Conservation (phyloP, 768 basidiomycete species). For the Hortiboletus flavorubellus region DNA sequence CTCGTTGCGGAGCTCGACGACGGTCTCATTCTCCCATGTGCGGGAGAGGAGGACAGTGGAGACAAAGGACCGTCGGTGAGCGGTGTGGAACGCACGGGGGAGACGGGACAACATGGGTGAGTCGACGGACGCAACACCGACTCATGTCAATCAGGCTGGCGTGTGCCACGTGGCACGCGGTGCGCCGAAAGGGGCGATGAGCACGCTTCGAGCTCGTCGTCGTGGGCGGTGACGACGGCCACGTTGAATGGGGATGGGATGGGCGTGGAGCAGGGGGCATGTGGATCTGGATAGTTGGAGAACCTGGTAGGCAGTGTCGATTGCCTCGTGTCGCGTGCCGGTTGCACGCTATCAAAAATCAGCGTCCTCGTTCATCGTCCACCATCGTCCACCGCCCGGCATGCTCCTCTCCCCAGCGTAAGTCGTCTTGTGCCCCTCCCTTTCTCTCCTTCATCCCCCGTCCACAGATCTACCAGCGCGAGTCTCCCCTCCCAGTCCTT, state of each 20-base stretch:
- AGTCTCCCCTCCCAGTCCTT: slow-evolving; percentile 50
- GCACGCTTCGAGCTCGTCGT: slow-evolving; percentile 1
- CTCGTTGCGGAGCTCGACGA: slow-evolving; percentile 50
- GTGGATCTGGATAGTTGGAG: slow-evolving; percentile 4
- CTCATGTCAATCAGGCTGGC: not conserved
- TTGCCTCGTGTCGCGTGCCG: slow-evolving; percentile 52
- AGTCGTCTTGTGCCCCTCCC: slow-evolving; percentile 29
- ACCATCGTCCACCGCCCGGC: slow-evolving; percentile 25
- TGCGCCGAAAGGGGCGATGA: not conserved
- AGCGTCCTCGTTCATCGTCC: slow-evolving; percentile 20
- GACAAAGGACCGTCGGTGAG: slow-evolving; percentile 37
- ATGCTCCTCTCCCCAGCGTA: slow-evolving; percentile 87
- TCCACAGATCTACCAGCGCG: slow-evolving; percentile 59
- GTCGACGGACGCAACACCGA: not conserved
- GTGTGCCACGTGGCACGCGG: slow-evolving; percentile 2
- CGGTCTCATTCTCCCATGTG: slow-evolving; percentile 51
- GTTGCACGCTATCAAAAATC: slow-evolving; percentile 35
- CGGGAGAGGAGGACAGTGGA: slow-evolving; percentile 56
- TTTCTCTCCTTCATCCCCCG: slow-evolving; percentile 29
- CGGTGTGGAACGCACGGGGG: not conserved
- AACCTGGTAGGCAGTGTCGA: slow-evolving; percentile 9
- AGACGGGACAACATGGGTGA: slow-evolving; percentile 16
- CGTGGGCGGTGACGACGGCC: not conserved
- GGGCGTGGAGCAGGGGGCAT: not conserved
- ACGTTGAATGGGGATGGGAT: not conserved